These are phyloP conservation scores for Epichloe aotearoae DNA, from an alignment of 2,329 filamentous ascomycete genomes.

Conservation along the genomic window DNA sequence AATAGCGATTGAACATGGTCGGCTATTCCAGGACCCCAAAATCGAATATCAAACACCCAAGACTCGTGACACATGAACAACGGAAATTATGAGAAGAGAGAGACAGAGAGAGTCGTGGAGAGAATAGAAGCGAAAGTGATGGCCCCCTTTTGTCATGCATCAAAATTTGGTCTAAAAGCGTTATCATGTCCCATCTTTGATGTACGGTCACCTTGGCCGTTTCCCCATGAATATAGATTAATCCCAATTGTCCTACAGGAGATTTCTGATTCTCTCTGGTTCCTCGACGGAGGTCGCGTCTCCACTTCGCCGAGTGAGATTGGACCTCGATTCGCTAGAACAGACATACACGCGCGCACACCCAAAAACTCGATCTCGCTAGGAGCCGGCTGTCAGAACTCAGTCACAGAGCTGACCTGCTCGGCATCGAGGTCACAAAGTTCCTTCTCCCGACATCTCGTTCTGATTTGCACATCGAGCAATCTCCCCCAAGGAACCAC, in stretches of 20 bases:
- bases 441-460: conserved; percentile 15
- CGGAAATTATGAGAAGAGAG: conserved; percentile 16
- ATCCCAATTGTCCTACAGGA: conserved; percentile 5
- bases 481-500: conserved; percentile 10
- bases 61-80: conserved; percentile 16
- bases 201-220: conserved; percentile 22
- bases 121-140: conserved; percentile 20
- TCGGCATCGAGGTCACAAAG: conserved; percentile 17
- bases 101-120: not conserved
- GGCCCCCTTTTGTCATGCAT: conserved; percentile 37
- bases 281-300: conserved; percentile 1
- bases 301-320: conserved; percentile 4
- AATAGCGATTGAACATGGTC: conserved; percentile 12
- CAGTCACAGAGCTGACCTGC: conserved; percentile 5
- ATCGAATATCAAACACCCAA: conserved; percentile 8
- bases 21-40: conserved; percentile 7
- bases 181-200: conserved; percentile 19
- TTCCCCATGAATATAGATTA: conserved; percentile 9
- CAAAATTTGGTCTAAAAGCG: conserved; percentile 34
- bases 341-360: conserved; percentile 8
- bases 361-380: conserved; percentile 11
- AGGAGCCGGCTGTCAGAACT: conserved; percentile 6
- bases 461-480: conserved; percentile 15
- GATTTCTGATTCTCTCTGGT: not conserved
- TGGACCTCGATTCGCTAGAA: conserved; percentile 8